Conservation (phyloP, 768 basidiomycete species). For the Lactarius sanguifluus region DNA sequence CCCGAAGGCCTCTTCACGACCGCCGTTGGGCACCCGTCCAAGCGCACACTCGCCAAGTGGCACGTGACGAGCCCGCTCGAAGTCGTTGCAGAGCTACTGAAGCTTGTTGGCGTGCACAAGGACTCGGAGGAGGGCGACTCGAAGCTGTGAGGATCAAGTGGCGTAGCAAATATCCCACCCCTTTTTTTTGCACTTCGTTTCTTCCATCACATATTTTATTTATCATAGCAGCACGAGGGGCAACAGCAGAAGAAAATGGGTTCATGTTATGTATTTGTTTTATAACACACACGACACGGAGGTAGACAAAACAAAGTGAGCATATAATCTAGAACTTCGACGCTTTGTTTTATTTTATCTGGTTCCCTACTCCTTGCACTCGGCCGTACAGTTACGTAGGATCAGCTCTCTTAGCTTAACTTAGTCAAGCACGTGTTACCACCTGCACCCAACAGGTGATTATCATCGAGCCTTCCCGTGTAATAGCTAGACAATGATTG, state of each 20-base stretch:
- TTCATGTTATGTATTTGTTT: background rate
- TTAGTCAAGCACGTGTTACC: background rate
- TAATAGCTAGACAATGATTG: background rate
- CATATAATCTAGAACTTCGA: background rate
- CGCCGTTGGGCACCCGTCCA: slow-evolving; percentile 86
- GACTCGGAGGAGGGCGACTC: slow-evolving; percentile 11
- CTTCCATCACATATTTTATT: background rate
- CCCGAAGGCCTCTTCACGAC: slow-evolving; percentile 85
- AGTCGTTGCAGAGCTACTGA: slow-evolving; percentile 76
- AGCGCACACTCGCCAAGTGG: slow-evolving; percentile 89
- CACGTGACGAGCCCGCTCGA: slow-evolving; percentile 89
- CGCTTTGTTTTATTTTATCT: slow-evolving; percentile 3
- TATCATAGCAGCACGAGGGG: background rate
- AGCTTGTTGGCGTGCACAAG: slow-evolving; percentile 46
- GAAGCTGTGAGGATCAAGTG: background rate
- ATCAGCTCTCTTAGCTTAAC: background rate
- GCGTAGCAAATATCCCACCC: background rate
- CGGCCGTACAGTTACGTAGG: background rate
- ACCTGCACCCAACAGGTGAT: background rate
- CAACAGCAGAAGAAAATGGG: background rate
- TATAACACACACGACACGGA: background rate
- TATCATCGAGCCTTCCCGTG: background rate
- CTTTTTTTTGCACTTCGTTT: slow-evolving; percentile 33
- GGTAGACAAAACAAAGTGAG: slow-evolving; percentile 1
- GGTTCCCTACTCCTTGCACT: background rate